Evolutionary conservation across 257 asterid species (phyloP), one percentile per base, ranked within the genome.

Genomic region (Verbascum thapsus): DNA sequence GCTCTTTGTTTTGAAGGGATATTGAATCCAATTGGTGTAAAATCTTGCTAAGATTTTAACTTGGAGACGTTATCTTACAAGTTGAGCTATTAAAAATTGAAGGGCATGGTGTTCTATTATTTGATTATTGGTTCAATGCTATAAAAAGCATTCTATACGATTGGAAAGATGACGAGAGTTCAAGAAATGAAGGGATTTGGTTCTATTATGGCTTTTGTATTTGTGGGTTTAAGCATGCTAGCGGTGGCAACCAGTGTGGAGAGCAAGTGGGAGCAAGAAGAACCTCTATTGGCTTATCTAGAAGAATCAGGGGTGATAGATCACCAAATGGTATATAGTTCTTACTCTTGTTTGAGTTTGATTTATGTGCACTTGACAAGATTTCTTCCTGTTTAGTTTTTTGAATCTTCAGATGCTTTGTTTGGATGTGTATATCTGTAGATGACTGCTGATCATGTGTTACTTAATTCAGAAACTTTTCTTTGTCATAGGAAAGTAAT

Each of bases 311-410:
- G 82, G 68, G 65, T 78, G 74, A 72, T 75, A 15, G 81, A 82
- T 56, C 78, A 70, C 63, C 82, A 81, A 51, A 68, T 70, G 95
- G 94, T 88, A 81, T 58, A 40, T 6, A 32, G 48, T 39, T 77
- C 48, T 62, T 66, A 6, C 50, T 57, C n/a, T 66, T 38, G 9
- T 71, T 42, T 54, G 38, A 13, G 44, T 66, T 45, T 43, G 40
- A 39, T 66, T 43, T 43, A 19, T 23, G 32, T 42, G 34, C 45
- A 51, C n/a, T 26, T 17, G 19, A 40, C 15, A 10, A 11, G 10
- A n/a, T 43, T 55, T 51, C 17, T 11, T 63, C 18, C 23, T 7
- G 8, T 38, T 57, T 48, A 8, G 8, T 48, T 45, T 50, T 40
- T 59, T 26, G 47, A 55, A 10, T 1, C 50, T 45, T 52, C 12